phyloP scores from a whole-genome alignment of 306 rosid species.

The Quercus wislizeni region DNA sequence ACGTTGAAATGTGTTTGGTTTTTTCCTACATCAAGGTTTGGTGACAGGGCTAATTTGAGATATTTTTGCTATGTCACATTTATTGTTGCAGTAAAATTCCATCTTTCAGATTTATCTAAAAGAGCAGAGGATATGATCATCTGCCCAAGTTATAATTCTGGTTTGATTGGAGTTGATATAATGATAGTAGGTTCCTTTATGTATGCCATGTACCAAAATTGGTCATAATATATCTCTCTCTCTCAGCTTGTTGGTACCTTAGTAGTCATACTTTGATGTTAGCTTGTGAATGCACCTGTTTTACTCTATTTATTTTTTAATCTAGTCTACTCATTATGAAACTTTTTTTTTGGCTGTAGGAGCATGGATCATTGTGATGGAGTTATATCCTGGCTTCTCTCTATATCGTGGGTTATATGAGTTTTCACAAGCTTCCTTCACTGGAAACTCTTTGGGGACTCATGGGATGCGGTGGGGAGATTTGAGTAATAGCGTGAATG shows the following conservation, averaged over 20 bases:
- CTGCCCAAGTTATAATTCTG: background rate
- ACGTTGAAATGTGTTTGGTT: too few relatives aligned
- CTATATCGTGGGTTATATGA: slow-evolving; percentile 80
- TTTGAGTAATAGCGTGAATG: slow-evolving; percentile 55
- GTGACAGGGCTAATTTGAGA: background rate
- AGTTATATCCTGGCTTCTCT: slow-evolving; percentile 79
- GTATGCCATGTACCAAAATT: background rate
- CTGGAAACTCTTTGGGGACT: slow-evolving; percentile 46
- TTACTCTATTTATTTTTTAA: slow-evolving; percentile 12
- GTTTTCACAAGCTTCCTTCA: slow-evolving; percentile 54
- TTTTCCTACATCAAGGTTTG: too few relatives aligned
- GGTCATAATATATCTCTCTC: background rate
- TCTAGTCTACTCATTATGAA: background rate
- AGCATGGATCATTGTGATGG: slow-evolving; percentile 62
- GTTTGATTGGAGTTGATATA: background rate
- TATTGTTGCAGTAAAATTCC: background rate
- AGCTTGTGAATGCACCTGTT: background rate
- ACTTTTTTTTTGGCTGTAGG: slow-evolving; percentile 33
- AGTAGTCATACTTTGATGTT: background rate
- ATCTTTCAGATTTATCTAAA: background rate
- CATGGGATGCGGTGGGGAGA: slow-evolving; percentile 79
- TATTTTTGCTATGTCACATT: background rate
- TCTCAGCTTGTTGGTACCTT: background rate
- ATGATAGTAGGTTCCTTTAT: too few relatives aligned
- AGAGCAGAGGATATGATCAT: background rate